Evolutionary conservation across 306 rosid species (phyloP).

Genomic region (Arachis stenosperma): DNA sequence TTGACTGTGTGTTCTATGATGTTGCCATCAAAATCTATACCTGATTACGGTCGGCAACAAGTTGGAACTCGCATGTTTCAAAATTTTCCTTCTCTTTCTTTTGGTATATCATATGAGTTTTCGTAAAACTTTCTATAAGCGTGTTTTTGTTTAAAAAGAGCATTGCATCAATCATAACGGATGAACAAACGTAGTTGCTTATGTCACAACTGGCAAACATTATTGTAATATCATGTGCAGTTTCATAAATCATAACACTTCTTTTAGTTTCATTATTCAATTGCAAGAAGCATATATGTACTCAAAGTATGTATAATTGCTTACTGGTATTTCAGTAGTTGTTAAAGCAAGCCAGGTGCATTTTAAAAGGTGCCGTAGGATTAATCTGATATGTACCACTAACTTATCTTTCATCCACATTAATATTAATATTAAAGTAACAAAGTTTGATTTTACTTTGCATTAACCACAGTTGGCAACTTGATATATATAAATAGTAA

Average conservation of each 20-base stretch:
- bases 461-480: no score
- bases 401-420: not conserved
- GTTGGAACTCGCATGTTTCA: conserved; percentile 15
- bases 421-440: no score
- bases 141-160: not conserved
- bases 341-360: conserved; percentile 10
- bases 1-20: conserved; percentile 41
- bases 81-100: not conserved
- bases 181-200: conserved; percentile 11
- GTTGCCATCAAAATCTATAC: conserved; percentile 42
- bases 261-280: no score
- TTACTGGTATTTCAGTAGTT: not conserved
- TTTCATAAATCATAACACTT: not conserved
- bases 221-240: not conserved
- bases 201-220: conserved; percentile 5
- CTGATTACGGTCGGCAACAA: conserved; percentile 38
- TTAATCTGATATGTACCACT: not conserved
- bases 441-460: no score
- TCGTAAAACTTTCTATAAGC: not conserved
- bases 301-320: no score
- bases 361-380: not conserved
- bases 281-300: not conserved
- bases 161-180: not conserved
- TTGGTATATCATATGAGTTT: not conserved
- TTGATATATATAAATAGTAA: no score